These are phyloP conservation scores for Aspergillus taichungensis DNA, from an alignment of 495 filamentous ascomycete genomes.

Conservation along the genomic window DNA sequence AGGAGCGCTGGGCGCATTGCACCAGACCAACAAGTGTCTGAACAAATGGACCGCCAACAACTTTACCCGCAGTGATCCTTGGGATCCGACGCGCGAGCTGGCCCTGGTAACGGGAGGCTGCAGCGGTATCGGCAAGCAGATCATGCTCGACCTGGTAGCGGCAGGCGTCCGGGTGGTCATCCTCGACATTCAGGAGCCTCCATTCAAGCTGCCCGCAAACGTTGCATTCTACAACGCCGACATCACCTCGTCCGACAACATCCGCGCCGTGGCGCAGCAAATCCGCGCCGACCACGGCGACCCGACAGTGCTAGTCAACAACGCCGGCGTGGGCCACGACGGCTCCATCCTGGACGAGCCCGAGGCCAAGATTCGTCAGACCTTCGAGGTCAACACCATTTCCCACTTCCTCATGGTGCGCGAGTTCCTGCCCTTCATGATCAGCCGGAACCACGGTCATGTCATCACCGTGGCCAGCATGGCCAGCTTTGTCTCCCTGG, in stretches of 20 bases:
- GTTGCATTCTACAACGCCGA: conserved; percentile 42
- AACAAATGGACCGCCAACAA: conserved; percentile 40
- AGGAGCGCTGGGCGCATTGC: conserved; percentile 28
- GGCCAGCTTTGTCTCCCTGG: conserved; percentile 42
- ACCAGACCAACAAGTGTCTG: conserved; percentile 31
- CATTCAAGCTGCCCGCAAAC: conserved; percentile 27
- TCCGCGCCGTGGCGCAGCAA: conserved; percentile 33
- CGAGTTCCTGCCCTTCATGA: conserved; percentile 54
- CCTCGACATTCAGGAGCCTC: conserved; percentile 38
- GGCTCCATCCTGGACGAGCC: conserved; percentile 39
- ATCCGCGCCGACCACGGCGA: conserved; percentile 41
- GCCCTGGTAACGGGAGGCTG: conserved; percentile 51
- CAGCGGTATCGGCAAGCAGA: conserved; percentile 46
- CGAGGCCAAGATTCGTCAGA: conserved; percentile 36
- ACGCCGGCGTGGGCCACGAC: conserved; percentile 45
- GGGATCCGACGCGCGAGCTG: conserved; percentile 41
- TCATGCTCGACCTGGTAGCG: conserved; percentile 38
- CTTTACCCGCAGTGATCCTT: conserved; percentile 33
- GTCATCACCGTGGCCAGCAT: conserved; percentile 48
- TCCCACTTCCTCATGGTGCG: conserved; percentile 49
- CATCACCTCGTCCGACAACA: conserved; percentile 39
- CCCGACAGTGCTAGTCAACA: conserved; percentile 52
- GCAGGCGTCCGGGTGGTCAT: conserved; percentile 43
- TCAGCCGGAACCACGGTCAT: conserved; percentile 51
- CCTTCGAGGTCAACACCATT: conserved; percentile 53